A percentile compares a stretch with the other conserved stretches of the same genome.
These are phyloP conservation scores for Limonium bicolor DNA, from an alignment of 148 eudicot genomes.

Conservation along the genomic window DNA sequence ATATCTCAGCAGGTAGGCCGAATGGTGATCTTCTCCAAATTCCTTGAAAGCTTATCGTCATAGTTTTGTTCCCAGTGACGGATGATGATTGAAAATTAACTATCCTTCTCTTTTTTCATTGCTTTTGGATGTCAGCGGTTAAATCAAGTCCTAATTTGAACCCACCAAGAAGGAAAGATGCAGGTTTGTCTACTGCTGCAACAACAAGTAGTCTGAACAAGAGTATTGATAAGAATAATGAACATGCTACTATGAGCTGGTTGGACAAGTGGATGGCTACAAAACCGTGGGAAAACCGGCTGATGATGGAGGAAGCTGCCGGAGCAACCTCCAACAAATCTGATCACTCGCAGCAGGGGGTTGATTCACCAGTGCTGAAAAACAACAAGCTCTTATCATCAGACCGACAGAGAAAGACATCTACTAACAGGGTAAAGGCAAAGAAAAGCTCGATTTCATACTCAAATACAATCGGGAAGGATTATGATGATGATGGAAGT, in stretches of 20 bases:
- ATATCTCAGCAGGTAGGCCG: slow-evolving; percentile 41
- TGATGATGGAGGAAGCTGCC: slow-evolving; percentile 41
- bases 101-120: neutral
- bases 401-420: slow-evolving; percentile 11
- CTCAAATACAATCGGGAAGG: slow-evolving; percentile 19
- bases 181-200: too few species aligned
- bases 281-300: slow-evolving; percentile 57
- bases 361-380: slow-evolving; percentile 25
- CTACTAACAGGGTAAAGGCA: neutral
- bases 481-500: too few species aligned
- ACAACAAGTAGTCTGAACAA: too few species aligned
- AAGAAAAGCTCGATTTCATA: slow-evolving; percentile 17
- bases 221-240: slow-evolving; percentile 7
- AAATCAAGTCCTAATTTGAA: slow-evolving; percentile 20
- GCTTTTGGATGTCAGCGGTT: slow-evolving; percentile 24
- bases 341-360: too few species aligned
- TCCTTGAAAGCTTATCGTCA: too few species aligned
- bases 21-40: neutral
- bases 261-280: slow-evolving; percentile 70
- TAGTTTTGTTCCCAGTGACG: too few species aligned
- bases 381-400: slow-evolving; percentile 13
- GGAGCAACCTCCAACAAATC: slow-evolving; percentile 8
- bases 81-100: neutral
- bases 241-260: slow-evolving; percentile 63
- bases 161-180: slow-evolving; percentile 19